Evolutionary conservation across 139 green algal species (phyloP).

Genomic region (Parachlorella kessleri): DNA sequence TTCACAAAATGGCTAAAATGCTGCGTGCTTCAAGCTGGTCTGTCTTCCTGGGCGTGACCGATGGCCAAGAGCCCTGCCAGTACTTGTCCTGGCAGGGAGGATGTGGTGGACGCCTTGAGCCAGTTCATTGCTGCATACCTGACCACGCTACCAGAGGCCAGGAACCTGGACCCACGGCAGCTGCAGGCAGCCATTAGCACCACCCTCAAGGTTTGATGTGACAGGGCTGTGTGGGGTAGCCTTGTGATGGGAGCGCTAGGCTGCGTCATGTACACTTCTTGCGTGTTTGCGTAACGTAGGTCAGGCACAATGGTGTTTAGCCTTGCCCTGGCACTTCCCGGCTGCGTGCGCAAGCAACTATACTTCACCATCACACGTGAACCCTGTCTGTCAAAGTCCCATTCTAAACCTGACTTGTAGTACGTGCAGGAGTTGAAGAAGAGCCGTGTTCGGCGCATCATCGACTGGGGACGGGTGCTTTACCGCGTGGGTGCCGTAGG

Average conservation of each 20-base stretch:
- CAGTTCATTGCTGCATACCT: slow-evolving; percentile 62
- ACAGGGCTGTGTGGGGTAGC: no score
- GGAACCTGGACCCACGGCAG: slow-evolving; percentile 45
- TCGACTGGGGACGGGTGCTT: slow-evolving; percentile 47
- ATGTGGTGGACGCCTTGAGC: slow-evolving; percentile 53
- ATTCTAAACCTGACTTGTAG: no score
- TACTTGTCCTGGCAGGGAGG: no score
- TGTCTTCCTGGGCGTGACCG: no score
- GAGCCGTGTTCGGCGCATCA: slow-evolving; percentile 38
- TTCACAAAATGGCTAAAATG: no score
- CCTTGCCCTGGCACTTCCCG: not conserved
- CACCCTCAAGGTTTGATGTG: slow-evolving; percentile 14
- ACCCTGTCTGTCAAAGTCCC: no score
- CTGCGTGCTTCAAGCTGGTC: no score
- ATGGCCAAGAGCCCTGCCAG: no score
- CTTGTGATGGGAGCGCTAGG: no score
- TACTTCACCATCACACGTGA: no score
- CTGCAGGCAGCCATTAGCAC: slow-evolving; percentile 42
- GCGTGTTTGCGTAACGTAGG: no score
- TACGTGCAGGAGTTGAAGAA: slow-evolving; percentile 43
- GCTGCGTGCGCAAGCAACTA: not conserved
- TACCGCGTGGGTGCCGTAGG: slow-evolving; percentile 46
- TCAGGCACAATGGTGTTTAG: not conserved
- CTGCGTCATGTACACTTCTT: no score
- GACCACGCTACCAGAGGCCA: slow-evolving; percentile 41